These are phyloP conservation scores for Cyclaneusma minus DNA, from an alignment of 2,329 filamentous ascomycete species.

Conservation along the genomic window DNA sequence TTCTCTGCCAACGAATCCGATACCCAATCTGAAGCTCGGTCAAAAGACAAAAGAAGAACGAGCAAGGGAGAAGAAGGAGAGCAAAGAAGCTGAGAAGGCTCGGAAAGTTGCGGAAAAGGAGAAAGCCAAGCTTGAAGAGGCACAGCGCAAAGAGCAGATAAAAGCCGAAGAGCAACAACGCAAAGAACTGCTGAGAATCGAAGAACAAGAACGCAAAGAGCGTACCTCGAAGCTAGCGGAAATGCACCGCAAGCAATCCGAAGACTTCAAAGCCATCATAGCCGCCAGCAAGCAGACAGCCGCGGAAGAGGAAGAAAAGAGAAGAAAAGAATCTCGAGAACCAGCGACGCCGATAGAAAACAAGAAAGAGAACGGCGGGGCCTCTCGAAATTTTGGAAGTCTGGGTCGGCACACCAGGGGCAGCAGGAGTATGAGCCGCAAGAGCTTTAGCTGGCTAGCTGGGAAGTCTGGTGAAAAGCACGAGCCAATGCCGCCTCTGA, in stretches of 20 bases:
- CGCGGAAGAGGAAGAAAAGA: slow-evolving; percentile 38
- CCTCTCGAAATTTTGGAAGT: no score
- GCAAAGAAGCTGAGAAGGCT: slow-evolving; percentile 32
- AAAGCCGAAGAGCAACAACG: slow-evolving; percentile 29
- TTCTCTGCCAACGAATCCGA: slow-evolving; percentile 17
- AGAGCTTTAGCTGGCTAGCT: slow-evolving; percentile 53
- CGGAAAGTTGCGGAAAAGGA: slow-evolving; percentile 17
- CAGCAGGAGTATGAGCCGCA: slow-evolving; percentile 66
- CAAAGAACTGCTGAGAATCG: slow-evolving; percentile 14
- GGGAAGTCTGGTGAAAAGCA: slow-evolving; percentile 25
- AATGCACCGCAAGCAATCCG: slow-evolving; percentile 29
- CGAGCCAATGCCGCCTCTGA: no score
- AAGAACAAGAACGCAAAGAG: no score
- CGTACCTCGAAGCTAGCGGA: slow-evolving; percentile 20
- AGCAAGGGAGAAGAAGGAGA: slow-evolving; percentile 54
- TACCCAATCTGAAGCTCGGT: slow-evolving; percentile 9
- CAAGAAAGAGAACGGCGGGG: slow-evolving; percentile 23
- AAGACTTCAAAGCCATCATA: slow-evolving; percentile 41
- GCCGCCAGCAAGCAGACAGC: slow-evolving; percentile 37
- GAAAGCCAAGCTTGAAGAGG: slow-evolving; percentile 30
- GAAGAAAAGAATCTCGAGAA: slow-evolving; percentile 45
- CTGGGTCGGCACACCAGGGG: slow-evolving; percentile 53
- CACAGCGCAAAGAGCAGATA: slow-evolving; percentile 19
- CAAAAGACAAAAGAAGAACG: slow-evolving; percentile 42
- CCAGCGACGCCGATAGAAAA: slow-evolving; percentile 4